Percentiles rank a stretch among this genome's conserved stretches.
These are phyloP conservation scores for Entomophthora muscae DNA, from an alignment of 371 early-diverging fungal genomes.

Conservation along the genomic window DNA sequence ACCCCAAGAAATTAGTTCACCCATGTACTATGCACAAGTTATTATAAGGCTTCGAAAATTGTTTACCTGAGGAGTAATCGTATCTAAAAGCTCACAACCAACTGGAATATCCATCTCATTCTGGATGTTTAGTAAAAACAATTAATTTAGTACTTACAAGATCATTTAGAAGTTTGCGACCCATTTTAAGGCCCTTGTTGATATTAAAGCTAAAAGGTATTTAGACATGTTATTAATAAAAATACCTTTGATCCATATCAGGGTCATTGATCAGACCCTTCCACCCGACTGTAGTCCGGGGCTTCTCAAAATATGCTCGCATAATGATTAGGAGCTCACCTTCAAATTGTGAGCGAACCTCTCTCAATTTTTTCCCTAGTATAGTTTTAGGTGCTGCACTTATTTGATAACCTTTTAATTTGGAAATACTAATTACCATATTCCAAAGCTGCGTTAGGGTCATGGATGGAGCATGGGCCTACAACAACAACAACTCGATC, in stretches of 20 bases:
- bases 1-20: conserved; percentile 84
- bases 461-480: conserved; percentile 90
- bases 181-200: conserved; percentile 77
- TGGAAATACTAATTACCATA: conserved; percentile 34
- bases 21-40: conserved; percentile 44
- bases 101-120: conserved; percentile 72
- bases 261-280: conserved; percentile 89
- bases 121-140: conserved; percentile 11
- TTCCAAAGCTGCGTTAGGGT: conserved; percentile 64
- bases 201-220: conserved; percentile 41
- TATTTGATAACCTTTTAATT: not conserved
- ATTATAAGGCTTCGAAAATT: too few species aligned
- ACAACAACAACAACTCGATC: conserved; percentile 76
- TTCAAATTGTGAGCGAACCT: conserved; percentile 27
- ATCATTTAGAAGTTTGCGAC: conserved; percentile 53
- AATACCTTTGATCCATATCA: conserved; percentile 49
- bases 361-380: conserved; percentile 31
- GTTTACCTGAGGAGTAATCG: conserved; percentile 65
- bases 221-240: not conserved
- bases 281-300: conserved; percentile 89
- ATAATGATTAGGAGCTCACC: conserved; percentile 66
- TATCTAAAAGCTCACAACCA: conserved; percentile 81
- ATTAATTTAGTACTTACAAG: conserved; percentile 16
- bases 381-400: conserved; percentile 7
- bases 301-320: conserved; percentile 92